Evolutionary conservation across 1,284 basidiomycete genomes (phyloP), one percentile per base, ranked within the genome.

Genomic region (Exobasidium rhododendri): DNA sequence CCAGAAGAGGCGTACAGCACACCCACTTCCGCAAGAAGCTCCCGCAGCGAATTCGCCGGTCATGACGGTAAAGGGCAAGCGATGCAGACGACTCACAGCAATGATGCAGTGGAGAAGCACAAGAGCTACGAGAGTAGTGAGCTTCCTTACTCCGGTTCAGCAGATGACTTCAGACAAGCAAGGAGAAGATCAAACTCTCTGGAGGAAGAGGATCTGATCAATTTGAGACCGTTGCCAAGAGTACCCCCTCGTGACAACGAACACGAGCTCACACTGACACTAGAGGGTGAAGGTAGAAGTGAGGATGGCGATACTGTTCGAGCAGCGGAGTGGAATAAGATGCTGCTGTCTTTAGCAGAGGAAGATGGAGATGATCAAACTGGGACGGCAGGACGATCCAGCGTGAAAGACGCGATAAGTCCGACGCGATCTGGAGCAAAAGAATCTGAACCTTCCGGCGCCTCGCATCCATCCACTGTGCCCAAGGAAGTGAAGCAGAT

Each of bases 21-120:
- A 1, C 73, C 73, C 6, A 75, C 73, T 2, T 74, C 73, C 7
- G 71, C 73, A 6, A 56, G 73, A 29, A 73, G 68, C 58, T 75
- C 73, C n/a, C 64, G 69, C 45, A 74, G 71, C 56, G 67, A 64
- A 7, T 59, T 67, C 7, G 35, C 63, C 30, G 63, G 63, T 35
- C 63, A 49, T 31, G 46, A 30, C n/a, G 46, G 47, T 32, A 26
- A 46, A 32, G 26, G 44, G 22, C 20, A 43, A 17, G 29, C 54
- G 17, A 24, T 58, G 10, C 26, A 31, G 7, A 56, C 53, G 17
- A 59, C 26, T n/a, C 32, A 17, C 26, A n/a, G n/a, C n/a, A n/a
- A n/a, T n/a, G 29, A 31, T 11, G 20, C 40, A 29, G 24, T 24
- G 28, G 22, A n/a, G 26, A 50, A 50, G 24, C n/a, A 50, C 13